Conservation (phyloP, 1,284 basidiomycete genomes). For the Ceratobasidium sp. region DNA sequence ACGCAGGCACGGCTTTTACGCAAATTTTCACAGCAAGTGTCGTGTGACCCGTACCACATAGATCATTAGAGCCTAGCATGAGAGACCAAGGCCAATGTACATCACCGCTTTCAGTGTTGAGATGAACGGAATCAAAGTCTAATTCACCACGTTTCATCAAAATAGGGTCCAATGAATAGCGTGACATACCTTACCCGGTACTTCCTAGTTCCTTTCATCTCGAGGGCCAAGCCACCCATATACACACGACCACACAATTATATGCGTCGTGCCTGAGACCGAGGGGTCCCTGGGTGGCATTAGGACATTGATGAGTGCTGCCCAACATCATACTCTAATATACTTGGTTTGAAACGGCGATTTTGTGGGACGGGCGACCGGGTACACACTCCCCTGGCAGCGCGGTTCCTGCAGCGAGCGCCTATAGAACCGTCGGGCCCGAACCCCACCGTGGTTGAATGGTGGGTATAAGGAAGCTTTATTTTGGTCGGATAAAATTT, state of each 20-base stretch:
- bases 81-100: conserved; percentile 1
- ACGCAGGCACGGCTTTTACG: neutral
- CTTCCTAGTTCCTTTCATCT: conserved; percentile 19
- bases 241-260: conserved; percentile 2
- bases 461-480: neutral
- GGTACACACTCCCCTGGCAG: neutral
- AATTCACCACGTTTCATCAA: neutral
- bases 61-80: neutral
- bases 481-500: neutral
- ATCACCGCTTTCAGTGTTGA: neutral
- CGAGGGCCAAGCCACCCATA: neutral
- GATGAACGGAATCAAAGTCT: conserved; percentile 39
- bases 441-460: neutral
- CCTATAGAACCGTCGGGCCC: neutral
- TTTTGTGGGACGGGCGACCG: neutral
- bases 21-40: neutral
- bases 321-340: no score
- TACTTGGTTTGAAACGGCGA: no score
- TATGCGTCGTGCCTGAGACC: conserved; percentile 1
- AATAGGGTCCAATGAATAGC: conserved; percentile 1
- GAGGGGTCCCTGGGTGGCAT: neutral
- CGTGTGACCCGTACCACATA: neutral
- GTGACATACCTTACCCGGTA: conserved; percentile 8
- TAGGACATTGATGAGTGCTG: no score
- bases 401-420: neutral